phyloP scores from a whole-genome alignment of 768 basidiomycete genomes.

The Tylopilus plumbeoviolaceoides region DNA sequence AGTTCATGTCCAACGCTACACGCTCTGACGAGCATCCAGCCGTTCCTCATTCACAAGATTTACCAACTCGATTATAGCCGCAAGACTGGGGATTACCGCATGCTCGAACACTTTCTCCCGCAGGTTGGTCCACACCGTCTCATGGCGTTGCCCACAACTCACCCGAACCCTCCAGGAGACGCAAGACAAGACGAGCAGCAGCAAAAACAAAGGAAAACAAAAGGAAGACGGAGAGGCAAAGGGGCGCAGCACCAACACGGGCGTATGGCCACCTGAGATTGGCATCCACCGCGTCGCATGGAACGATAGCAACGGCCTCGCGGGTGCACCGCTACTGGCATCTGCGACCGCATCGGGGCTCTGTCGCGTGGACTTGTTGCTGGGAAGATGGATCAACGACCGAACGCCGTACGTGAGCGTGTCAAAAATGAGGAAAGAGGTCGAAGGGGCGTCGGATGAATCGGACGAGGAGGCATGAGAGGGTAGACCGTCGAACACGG shows the following conservation, averaged over 20 bases:
- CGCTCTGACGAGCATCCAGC: constrained; percentile 36
- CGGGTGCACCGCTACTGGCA: constrained; percentile 56
- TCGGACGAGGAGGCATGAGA: constrained; percentile 24
- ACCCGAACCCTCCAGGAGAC: constrained; percentile 40
- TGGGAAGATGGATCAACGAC: constrained; percentile 70
- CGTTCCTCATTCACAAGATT: constrained; percentile 73
- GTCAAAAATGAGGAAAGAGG: constrained; percentile 57
- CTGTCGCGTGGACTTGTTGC: constrained; percentile 77
- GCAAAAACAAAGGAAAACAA: constrained; percentile 32
- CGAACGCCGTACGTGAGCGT: constrained; percentile 65
- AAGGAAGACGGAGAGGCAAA: constrained; percentile 19
- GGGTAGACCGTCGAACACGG: background rate
- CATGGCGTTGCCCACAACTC: background rate
- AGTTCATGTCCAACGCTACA: background rate
- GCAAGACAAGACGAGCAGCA: constrained; percentile 31
- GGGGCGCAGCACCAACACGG: constrained; percentile 38
- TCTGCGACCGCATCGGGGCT: constrained; percentile 82
- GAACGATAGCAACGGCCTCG: constrained; percentile 74
- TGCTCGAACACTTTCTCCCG: constrained; percentile 85
- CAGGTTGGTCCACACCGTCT: constrained; percentile 39
- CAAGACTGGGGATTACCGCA: constrained; percentile 67
- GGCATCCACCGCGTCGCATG: constrained; percentile 76
- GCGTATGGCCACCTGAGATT: constrained; percentile 78
- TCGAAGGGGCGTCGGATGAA: constrained; percentile 37
- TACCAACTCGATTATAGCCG: constrained; percentile 88